These are phyloP conservation scores for Trichosporon coremiiforme DNA, from an alignment of 1,284 basidiomycete species.

Conservation along the genomic window DNA sequence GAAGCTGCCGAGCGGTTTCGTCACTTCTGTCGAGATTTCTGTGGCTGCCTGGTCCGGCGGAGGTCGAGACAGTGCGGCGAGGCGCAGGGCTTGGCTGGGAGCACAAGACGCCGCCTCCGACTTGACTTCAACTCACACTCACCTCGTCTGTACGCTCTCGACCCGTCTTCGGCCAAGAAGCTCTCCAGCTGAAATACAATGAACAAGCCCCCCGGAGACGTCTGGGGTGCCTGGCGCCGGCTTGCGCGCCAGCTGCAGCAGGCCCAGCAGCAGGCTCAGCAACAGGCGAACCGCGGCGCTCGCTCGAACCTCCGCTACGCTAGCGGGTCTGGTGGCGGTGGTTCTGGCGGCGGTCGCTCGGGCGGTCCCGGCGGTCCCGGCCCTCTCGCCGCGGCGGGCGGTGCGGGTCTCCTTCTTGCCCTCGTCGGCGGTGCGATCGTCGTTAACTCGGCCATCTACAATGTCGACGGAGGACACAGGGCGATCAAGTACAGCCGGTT, in stretches of 20 bases:
- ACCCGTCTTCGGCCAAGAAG: neutral
- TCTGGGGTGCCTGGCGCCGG: conserved; percentile 46
- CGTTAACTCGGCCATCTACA: conserved; percentile 88
- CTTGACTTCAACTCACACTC: neutral
- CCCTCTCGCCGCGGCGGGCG: conserved; percentile 55
- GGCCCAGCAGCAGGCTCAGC: conserved; percentile 47
- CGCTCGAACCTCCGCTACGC: conserved; percentile 34
- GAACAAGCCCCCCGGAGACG: conserved; percentile 37
- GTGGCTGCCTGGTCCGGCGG: neutral
- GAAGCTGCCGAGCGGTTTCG: conserved; percentile 17
- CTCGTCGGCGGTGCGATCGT: conserved; percentile 80
- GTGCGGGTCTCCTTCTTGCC: conserved; percentile 72
- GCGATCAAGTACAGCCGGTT: conserved; percentile 97
- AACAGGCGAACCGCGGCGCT: conserved; percentile 44
- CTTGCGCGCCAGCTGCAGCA: conserved; percentile 53
- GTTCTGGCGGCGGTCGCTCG: conserved; percentile 25
- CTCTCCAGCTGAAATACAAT: conserved; percentile 27
- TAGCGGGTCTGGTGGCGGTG: conserved; percentile 40
- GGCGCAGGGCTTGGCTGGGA: neutral
- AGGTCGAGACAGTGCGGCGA: neutral
- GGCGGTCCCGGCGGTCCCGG: conserved; percentile 34
- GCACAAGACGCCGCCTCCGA: neutral
- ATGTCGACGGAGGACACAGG: conserved; percentile 99
- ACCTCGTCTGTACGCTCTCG: neutral
- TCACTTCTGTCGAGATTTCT: neutral